Percentiles rank a stretch among this genome's conserved stretches.
Conservation (phyloP, 1,284 basidiomycete genomes). For the Cryptococcus sp. region DNA sequence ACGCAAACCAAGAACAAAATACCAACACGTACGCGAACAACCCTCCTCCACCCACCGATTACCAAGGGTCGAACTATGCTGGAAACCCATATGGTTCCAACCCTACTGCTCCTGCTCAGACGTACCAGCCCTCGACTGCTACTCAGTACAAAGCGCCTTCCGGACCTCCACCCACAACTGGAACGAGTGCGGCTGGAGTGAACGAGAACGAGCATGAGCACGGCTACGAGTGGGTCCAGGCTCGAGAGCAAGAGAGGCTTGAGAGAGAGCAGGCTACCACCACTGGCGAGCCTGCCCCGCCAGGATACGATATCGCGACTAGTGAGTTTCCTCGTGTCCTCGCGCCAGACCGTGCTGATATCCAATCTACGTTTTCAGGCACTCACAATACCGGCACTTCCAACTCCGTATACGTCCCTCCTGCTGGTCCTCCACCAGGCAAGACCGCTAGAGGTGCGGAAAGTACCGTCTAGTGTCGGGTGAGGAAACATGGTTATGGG, state of each 20-base stretch:
- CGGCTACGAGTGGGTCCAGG: conserved; percentile 51
- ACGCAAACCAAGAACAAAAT: conserved; percentile 19
- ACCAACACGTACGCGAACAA: conserved; percentile 38
- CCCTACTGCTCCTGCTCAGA: conserved; percentile 28
- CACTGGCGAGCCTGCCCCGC: conserved; percentile 21
- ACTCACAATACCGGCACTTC: conserved; percentile 20
- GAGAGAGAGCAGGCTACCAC: conserved; percentile 30
- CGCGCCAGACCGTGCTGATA: not conserved
- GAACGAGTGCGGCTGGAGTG: not conserved
- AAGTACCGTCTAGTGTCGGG: no score
- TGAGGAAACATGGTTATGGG: no score
- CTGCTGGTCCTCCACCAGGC: conserved; percentile 35
- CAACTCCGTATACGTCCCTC: conserved; percentile 27
- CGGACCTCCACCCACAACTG: not conserved
- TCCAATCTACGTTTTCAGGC: conserved; percentile 3
- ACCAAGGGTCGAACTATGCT: conserved; percentile 17
- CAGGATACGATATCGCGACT: conserved; percentile 42
- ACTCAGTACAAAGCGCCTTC: conserved; percentile 29
- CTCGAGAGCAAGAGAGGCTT: conserved; percentile 39
- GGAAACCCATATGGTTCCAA: conserved; percentile 20
- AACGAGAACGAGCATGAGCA: conserved; percentile 33
- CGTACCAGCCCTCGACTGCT: conserved; percentile 45
- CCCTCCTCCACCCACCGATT: conserved; percentile 32
- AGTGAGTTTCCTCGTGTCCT: conserved; percentile 18
- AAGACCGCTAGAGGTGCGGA: not conserved